Conservation (phyloP, 495 filamentous ascomycete genomes). For the Hypoxylon lenormandii region DNA sequence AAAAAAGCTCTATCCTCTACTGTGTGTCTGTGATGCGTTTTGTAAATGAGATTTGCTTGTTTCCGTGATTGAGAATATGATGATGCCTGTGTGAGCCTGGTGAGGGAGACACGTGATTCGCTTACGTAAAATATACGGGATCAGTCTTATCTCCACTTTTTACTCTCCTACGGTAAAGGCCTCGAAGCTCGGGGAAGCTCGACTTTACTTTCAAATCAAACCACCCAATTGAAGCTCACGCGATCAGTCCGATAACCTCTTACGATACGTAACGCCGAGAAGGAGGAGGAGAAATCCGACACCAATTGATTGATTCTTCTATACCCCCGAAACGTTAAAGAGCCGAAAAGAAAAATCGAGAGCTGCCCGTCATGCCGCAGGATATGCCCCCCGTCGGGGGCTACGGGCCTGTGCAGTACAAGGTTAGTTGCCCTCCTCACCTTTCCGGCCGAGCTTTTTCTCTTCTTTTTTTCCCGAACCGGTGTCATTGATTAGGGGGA, state of each 20-base stretch:
- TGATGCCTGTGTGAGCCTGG: neutral
- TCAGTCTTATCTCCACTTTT: neutral
- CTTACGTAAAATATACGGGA: neutral
- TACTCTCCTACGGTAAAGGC: neutral
- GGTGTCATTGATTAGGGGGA: neutral
- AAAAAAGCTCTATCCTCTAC: too few species aligned
- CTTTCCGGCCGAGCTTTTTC: neutral
- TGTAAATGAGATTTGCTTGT: too few species aligned
- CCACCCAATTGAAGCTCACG: constrained; percentile 16
- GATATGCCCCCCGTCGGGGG: constrained; percentile 95
- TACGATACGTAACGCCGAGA: neutral
- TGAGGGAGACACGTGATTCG: constrained; percentile 1
- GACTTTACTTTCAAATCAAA: constrained; percentile 7
- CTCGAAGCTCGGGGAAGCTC: constrained; percentile 6
- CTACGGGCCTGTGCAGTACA: constrained; percentile 96
- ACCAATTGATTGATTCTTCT: too few species aligned
- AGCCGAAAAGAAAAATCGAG: constrained; percentile 2
- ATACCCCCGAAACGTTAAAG: too few species aligned
- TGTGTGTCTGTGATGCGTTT: too few species aligned
- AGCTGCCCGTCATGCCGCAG: constrained; percentile 70
- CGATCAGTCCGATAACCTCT: neutral
- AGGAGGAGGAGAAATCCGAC: neutral
- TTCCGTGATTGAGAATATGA: too few species aligned
- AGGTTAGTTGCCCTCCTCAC: constrained; percentile 71
- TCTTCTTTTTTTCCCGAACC: neutral